Conservation (phyloP, 106 monocot species). For the Allium fistulosum region DNA sequence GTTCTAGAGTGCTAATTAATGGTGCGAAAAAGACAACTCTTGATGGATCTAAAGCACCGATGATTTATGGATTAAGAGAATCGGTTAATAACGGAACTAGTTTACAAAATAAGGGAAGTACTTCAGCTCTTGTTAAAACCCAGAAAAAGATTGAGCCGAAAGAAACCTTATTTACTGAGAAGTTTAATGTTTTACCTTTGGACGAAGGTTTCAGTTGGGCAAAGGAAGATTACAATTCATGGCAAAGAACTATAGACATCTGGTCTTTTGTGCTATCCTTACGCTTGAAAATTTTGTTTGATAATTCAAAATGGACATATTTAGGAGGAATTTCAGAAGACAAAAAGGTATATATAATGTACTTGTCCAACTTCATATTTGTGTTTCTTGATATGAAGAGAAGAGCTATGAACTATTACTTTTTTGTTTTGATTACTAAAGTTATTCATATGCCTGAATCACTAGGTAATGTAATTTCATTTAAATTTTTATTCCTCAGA, state of each 20-base stretch:
- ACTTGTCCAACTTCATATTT: too few species aligned
- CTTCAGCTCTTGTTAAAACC: slow-evolving; percentile 35
- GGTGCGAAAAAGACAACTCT: background rate
- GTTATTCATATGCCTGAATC: background rate
- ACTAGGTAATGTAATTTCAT: background rate
- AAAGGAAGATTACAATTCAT: slow-evolving; percentile 67
- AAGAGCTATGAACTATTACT: too few species aligned
- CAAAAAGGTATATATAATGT: slow-evolving; percentile 46
- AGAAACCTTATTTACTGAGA: slow-evolving; percentile 29
- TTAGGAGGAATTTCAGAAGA: slow-evolving; percentile 68
- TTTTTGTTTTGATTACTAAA: background rate
- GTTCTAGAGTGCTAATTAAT: slow-evolving; percentile 15
- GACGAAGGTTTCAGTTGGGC: slow-evolving; percentile 92
- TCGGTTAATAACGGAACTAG: slow-evolving; percentile 27
- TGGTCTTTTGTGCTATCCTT: slow-evolving; percentile 85
- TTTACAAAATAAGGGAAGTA: slow-evolving; percentile 27
- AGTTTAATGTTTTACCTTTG: slow-evolving; percentile 62
- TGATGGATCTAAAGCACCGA: background rate
- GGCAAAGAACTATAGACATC: slow-evolving; percentile 74
- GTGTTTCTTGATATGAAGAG: too few species aligned
- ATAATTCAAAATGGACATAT: slow-evolving; percentile 88
- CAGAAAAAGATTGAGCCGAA: slow-evolving; percentile 8
- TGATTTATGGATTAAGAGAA: slow-evolving; percentile 27
- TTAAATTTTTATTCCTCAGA: slow-evolving; percentile 32
- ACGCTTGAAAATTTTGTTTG: slow-evolving; percentile 52